Conservation (phyloP, 768 basidiomycete genomes). For the Postia placenta region DNA sequence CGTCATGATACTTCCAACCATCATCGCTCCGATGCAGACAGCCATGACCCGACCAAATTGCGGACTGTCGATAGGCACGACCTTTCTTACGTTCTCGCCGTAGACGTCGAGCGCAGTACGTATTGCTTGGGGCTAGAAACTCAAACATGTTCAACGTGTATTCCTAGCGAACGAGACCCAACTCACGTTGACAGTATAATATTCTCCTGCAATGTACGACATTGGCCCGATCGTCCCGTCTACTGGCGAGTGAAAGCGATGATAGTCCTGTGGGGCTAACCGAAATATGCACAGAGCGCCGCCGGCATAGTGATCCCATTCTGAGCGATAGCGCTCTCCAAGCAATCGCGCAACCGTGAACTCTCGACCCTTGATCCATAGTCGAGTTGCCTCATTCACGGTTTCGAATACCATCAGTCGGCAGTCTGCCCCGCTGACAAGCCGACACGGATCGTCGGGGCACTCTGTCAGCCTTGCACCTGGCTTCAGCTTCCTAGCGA, state of each 20-base stretch:
- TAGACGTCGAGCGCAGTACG: slow-evolving; percentile 87
- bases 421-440: slow-evolving; percentile 92
- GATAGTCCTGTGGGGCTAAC: slow-evolving; percentile 92
- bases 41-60: slow-evolving; percentile 90
- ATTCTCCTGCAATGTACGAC: slow-evolving; percentile 82
- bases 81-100: slow-evolving; percentile 89
- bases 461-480: slow-evolving; percentile 69
- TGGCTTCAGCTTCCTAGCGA: slow-evolving; percentile 73
- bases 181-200: slow-evolving; percentile 91
- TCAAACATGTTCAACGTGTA: neutral
- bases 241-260: slow-evolving; percentile 87
- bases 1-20: slow-evolving; percentile 87
- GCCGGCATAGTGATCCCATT: slow-evolving; percentile 65
- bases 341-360: slow-evolving; percentile 78
- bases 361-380: slow-evolving; percentile 98
- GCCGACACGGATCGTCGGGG: slow-evolving; percentile 66
- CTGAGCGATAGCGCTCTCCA: slow-evolving; percentile 67
- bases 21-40: slow-evolving; percentile 91
- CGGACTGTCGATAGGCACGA: slow-evolving; percentile 86
- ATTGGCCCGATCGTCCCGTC: slow-evolving; percentile 80
- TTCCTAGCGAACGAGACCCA: neutral
- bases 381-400: slow-evolving; percentile 73
- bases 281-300: slow-evolving; percentile 89
- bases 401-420: slow-evolving; percentile 93
- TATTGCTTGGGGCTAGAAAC: slow-evolving; percentile 80